A percentile compares a stretch with the other conserved stretches of the same genome.
Conservation (phyloP, 768 basidiomycete species). For the Pholiota microspora region DNA sequence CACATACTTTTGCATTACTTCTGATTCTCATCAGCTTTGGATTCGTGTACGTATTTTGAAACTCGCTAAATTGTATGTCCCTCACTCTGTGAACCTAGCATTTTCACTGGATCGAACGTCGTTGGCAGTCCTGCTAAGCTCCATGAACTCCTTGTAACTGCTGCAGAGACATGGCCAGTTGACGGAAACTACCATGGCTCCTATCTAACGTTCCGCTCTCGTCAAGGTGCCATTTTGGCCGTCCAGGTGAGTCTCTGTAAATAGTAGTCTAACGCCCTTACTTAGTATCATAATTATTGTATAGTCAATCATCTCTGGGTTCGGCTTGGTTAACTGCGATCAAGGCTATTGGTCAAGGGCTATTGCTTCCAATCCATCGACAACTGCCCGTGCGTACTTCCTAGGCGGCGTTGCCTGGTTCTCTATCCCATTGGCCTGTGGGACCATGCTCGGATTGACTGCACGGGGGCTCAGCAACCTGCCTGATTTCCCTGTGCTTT, state of each 20-base stretch:
- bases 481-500: constrained; percentile 26
- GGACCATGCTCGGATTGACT: constrained; percentile 34
- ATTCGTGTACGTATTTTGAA: not conserved
- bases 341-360: constrained; percentile 37
- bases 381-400: constrained; percentile 34
- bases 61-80: not conserved
- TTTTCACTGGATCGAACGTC: constrained; percentile 26
- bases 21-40: constrained; percentile 24
- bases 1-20: constrained; percentile 28
- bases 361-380: constrained; percentile 33
- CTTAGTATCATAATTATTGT: not conserved
- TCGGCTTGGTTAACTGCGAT: constrained; percentile 21
- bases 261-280: not conserved
- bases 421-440: constrained; percentile 36
- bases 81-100: too few relatives aligned
- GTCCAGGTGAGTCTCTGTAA: not conserved
- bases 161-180: constrained; percentile 26
- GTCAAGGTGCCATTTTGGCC: constrained; percentile 22
- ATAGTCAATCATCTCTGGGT: constrained; percentile 14
- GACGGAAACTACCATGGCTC: constrained; percentile 33
- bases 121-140: constrained; percentile 38
- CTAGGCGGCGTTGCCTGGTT: constrained; percentile 39
- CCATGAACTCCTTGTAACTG: constrained; percentile 29
- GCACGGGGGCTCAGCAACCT: constrained; percentile 24
- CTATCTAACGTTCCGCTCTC: constrained; percentile 34